Base-by-base conservation (phyloP, 805 yeast genomes). In the Starmerella cellae region DNA sequence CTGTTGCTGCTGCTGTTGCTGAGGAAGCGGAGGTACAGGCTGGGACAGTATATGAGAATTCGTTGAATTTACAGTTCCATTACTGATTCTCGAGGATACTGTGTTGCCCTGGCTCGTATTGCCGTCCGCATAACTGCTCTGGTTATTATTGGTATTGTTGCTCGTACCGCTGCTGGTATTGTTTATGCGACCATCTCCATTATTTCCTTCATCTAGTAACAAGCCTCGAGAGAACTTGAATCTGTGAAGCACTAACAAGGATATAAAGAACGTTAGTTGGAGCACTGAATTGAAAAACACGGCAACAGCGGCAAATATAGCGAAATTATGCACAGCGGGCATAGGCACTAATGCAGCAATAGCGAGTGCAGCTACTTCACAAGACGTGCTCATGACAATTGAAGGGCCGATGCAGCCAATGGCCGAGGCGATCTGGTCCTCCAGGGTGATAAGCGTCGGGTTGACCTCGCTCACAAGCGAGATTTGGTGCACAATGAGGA, bases 301-400 rank as follows among this genome's bases (percentile, higher is more conserved):
- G 0, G 97, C 88, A 16, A 84, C 80, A 0, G 95, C 87, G 5
- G 94, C 82, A 56, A 83, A 91, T 13, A 81, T 61, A 0, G 98
- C 96, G 67, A 88, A 88, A 60, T 87, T 91, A 49, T 79, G 71
- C 17, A 88, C 97, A 0, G 97, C 97, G 1, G 97, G 97, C 96
- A 91, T 91, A 11, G 78, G 70, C 5, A 91, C 96, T 4, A 68
- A 60, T 1, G 93, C 68, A 0, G 95, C 95, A 33, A 88, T 63
- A 6, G 75, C 60, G 54, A 88, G 85, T 55, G 94, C 82, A 8
- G 75, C 65, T n/a, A 78, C 67, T 54, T 91, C 96, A 36, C 87
- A 74, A 1, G 76, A 51, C 0, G 94, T 75, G 41, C 94, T 79
- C 19, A 83, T 64, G 9, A 83, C 57, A 44, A 93, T 83, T 18